Base-by-base conservation (phyloP, 768 basidiomycete genomes). In the Auriscalpium vulgare region DNA sequence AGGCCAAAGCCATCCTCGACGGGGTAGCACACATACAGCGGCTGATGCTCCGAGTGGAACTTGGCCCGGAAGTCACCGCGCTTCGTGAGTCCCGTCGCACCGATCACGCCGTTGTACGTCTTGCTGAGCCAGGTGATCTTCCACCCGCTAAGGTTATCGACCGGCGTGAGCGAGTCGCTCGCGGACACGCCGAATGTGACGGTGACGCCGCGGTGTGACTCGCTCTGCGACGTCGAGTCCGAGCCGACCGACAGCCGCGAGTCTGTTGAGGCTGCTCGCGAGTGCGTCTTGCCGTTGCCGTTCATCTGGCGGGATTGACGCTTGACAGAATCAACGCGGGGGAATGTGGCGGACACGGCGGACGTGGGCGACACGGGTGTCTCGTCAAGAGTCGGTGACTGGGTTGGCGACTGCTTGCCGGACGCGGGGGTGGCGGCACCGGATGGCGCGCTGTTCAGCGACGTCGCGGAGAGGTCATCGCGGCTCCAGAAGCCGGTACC, bases 1-100 rank as follows among this genome's bases (percentile, higher is more conserved):
- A 77, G 57, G 14, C 76, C 76, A 54, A 80, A 78, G 2, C 73
- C 75, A 10, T 80, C 72, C 3, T 72, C 68, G 5, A 62, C 52
- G 3, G 78, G 77, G 57, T 78, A 79, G 63, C 78, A 79, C 9
- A 80, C 74, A 58, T 78, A 80, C 74, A 78, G 78, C 2, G 71
- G 71, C 35, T 72, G 65, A 23, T 70, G 66, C 16, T 68, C 64
- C 10, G 75, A 67, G 47, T 77, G 74, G 50, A 80, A 80, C 65
- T 80, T 78, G 37, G 77, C 77, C 65, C 77, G 67, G 59, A 78
- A 78, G 50, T 78, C 72, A 35, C 75, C 75, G 46, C 76, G 63
- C 38, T 70, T 70, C 16, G 75, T 50, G 43, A 79, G 63, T 44
- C 74, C 74, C 1, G 77, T 72, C 0, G 69, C 66, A 29, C 64